Percentiles rank a stretch among this genome's conserved stretches.
phyloP scores from a whole-genome alignment of 2,329 filamentous ascomycete genomes.

The Epichloe gansuensis region DNA sequence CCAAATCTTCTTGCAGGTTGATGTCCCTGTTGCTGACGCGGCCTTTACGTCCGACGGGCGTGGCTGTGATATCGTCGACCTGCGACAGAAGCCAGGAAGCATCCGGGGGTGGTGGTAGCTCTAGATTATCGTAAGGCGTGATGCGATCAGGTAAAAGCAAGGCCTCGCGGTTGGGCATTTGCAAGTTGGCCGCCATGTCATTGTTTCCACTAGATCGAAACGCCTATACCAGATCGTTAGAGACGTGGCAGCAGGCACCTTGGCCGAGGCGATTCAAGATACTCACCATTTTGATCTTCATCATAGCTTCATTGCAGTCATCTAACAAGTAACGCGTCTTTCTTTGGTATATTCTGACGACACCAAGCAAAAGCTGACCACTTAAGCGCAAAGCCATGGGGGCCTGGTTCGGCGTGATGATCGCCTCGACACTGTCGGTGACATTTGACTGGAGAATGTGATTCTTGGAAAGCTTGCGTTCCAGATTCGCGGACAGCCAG shows the following conservation, averaged over 20 bases:
- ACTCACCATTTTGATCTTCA: conserved; percentile 95
- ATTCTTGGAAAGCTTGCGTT: conserved; percentile 96
- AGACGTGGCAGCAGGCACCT: conserved; percentile 1
- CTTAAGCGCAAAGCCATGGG: conserved; percentile 91
- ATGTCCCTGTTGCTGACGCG: conserved; percentile 50
- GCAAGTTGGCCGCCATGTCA: conserved; percentile 74
- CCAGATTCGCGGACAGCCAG: conserved; percentile 95
- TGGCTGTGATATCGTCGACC: conserved; percentile 47
- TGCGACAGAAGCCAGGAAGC: conserved; percentile 72
- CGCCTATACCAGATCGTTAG: conserved; percentile 44
- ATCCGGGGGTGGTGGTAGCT: conserved; percentile 72
- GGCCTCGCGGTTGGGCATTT: conserved; percentile 70
- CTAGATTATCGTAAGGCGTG: conserved; percentile 75
- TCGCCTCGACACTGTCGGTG: conserved; percentile 85
- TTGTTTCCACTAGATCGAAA: conserved; percentile 92
- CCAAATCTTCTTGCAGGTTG: conserved; percentile 55
- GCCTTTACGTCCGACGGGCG: conserved; percentile 41
- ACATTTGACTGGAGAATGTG: conserved; percentile 92
- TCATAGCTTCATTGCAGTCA: conserved; percentile 91
- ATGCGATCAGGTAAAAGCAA: conserved; percentile 85
- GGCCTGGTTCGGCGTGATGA: conserved; percentile 84
- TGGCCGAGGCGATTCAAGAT: background rate
- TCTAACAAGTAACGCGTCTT: conserved; percentile 94
- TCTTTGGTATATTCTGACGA: conserved; percentile 92
- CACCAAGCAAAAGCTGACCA: conserved; percentile 85